Conservation (phyloP, 2,329 filamentous ascomycete species). For the Fusarium mundagurra region DNA sequence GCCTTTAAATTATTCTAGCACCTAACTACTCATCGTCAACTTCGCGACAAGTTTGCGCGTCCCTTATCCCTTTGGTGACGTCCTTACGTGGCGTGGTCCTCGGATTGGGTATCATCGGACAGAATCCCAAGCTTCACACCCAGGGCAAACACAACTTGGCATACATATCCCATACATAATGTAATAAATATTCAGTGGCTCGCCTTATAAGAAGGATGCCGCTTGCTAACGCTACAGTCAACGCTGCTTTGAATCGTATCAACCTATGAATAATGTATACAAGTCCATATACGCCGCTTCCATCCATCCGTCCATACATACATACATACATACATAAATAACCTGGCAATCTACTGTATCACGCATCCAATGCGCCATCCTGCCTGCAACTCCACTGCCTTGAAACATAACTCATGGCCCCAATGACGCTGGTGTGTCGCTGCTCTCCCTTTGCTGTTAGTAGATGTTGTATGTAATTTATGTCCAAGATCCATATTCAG, state of each 20-base stretch:
- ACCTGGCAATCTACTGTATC: conserved; percentile 12
- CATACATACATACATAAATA: neutral
- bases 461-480: conserved; percentile 9
- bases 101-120: neutral
- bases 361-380: conserved; percentile 28
- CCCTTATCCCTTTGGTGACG: conserved; percentile 12
- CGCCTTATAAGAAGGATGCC: neutral
- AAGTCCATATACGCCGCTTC: conserved; percentile 27
- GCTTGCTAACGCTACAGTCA: neutral
- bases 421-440: conserved; percentile 5
- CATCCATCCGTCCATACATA: neutral
- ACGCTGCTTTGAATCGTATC: neutral
- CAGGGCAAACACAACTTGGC: neutral
- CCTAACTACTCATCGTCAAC: neutral
- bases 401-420: conserved; percentile 18
- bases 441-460: neutral
- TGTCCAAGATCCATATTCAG: conserved; percentile 14
- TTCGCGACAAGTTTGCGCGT: conserved; percentile 23
- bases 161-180: neutral
- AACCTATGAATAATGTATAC: conserved; percentile 8
- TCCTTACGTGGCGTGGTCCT: conserved; percentile 21
- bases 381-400: conserved; percentile 25
- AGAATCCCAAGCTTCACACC: neutral
- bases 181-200: neutral
- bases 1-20: neutral